Evolutionary conservation across 1,139 yeast genomes (phyloP).

Genomic region (Geotrichum phurueaensis): DNA sequence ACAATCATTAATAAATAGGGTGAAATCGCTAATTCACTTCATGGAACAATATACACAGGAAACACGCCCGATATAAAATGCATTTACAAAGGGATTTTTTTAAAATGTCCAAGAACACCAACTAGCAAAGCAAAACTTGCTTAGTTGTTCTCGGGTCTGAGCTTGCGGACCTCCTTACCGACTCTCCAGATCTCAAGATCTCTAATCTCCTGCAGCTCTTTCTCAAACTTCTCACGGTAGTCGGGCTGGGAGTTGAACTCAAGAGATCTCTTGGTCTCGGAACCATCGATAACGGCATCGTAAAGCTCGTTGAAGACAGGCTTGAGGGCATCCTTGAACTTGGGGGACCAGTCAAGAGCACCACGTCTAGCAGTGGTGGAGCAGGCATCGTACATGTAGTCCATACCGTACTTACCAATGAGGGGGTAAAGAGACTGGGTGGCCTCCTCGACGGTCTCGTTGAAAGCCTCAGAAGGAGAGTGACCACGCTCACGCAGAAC

Average conservation of each 20-base stretch:
- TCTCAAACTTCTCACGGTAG: slow-evolving; percentile 94
- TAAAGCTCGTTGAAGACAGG: slow-evolving; percentile 96
- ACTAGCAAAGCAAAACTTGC: neutral
- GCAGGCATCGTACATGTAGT: slow-evolving; percentile 99
- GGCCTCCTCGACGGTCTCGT: slow-evolving; percentile 99
- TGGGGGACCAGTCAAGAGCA: slow-evolving; percentile 99
- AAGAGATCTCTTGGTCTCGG: slow-evolving; percentile 95
- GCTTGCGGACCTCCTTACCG: slow-evolving; percentile 98
- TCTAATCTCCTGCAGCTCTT: slow-evolving; percentile 89
- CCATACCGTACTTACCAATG: slow-evolving; percentile 99
- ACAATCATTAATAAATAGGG: slow-evolving; percentile 17
- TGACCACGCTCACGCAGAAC: slow-evolving; percentile 99
- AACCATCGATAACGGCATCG: slow-evolving; percentile 91
- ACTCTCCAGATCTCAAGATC: slow-evolving; percentile 99
- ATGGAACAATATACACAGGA: slow-evolving; percentile 20
- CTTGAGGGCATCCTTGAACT: slow-evolving; percentile 96
- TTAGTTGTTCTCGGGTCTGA: slow-evolving; percentile 97
- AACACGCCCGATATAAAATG: slow-evolving; percentile 15
- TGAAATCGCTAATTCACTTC: slow-evolving; percentile 19
- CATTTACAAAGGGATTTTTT: slow-evolving; percentile 15
- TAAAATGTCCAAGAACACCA: neutral
- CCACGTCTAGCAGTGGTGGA: slow-evolving; percentile 99
- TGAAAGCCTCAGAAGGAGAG: slow-evolving; percentile 99
- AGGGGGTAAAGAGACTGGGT: slow-evolving; percentile 98
- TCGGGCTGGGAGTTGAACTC: slow-evolving; percentile 97